Evolutionary conservation across 768 basidiomycete genomes (phyloP), one percentile per base, ranked within the genome.

Genomic region (Termitomyces sp.): DNA sequence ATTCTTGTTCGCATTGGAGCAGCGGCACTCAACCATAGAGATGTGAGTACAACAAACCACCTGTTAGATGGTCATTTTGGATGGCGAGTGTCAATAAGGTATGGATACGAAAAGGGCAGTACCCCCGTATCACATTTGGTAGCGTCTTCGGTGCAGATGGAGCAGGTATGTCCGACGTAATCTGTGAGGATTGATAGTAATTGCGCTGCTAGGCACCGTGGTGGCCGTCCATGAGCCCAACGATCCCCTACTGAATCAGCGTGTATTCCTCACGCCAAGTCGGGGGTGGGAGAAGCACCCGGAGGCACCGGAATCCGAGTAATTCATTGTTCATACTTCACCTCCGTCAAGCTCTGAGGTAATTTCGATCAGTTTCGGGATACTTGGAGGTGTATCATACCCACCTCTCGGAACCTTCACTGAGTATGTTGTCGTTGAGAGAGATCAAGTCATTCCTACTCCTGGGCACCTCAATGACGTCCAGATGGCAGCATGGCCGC

Each of bases 21-120:
- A 14, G 88, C 77, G 0, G 83, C 79, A 15, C 89, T 89, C 74
- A 93, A 93, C 65, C 90, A 85, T 63, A 76, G 85, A 63, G 90
- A 90, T 62, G 87, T 88, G 56, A 45, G 67, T 52, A 44, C 5
- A 21, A 22, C 21, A 21, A 42, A 38, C 17, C n/a, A 49, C 30
- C 21, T 15, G 32, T 38, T 12, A 40, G 10, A 38, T 47, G 21
- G 1, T 28, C 42, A 22, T 54, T 22, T 37, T 48, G 65, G 62
- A 30, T 24, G 21, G 14, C n/a, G 19, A 24, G 19, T 50, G 32
- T 30, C 47, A 21, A 51, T 30, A 58, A 92, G 88, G 71, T 89
- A 11, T 92, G 90, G 90, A 82, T 88, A 34, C 76, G 87, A 22
- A 78, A 76, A 54, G 86, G 85, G 10, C 69, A 73, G 64, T 90